Base-by-base conservation (phyloP, 2,329 filamentous ascomycete species). In the Hypoxylon sp. region DNA sequence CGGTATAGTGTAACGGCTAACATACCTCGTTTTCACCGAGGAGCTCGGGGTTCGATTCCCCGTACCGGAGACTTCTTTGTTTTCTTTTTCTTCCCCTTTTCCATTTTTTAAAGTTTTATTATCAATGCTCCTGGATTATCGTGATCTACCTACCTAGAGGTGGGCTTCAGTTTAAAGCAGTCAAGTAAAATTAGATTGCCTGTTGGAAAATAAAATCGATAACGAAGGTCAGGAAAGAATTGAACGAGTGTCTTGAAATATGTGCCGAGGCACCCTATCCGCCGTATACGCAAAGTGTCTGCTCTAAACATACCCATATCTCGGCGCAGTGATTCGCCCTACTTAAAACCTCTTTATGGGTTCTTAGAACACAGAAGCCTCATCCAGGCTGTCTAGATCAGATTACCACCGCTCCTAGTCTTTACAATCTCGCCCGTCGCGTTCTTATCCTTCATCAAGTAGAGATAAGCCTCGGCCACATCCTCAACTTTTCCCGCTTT, bases 391-490 rank as follows among this genome's bases (percentile, higher is more conserved):
- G 21, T 3, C 25, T 30, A 68, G 46, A 74, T 48, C 53, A 75
- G 56, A 49, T 76, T 71, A 4, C 51, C 53, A 1, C 75, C 75
- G 23, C 74, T 66, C 48, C 75, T 63, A 7, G 75, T 77, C 68
- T 73, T 72, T 34, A 76, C 71, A 1, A 73, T 55, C 71, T 77
- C 76, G 5, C 76, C 76, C 14, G 75, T 77, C 43, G 72, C 70
- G 49, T 77, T 77, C 9, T 63, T 34, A 28, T 77, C 75, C 63
- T 73, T 73, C 69, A 77, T 73, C 13, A 76, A 57, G 32, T 77
- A 76, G 23, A 77, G 38, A 43, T 77, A 76, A 5, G 75, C 75
- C 71, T 77, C 75, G 13, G 72, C 76, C 0, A 77, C 73, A 34
- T 77, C 75, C 46, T 72, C 72, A 2, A 72, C 70, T 7, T 10